Conservation (phyloP, 129 eudicot genomes). For the Gnaphalium uliginosum region DNA sequence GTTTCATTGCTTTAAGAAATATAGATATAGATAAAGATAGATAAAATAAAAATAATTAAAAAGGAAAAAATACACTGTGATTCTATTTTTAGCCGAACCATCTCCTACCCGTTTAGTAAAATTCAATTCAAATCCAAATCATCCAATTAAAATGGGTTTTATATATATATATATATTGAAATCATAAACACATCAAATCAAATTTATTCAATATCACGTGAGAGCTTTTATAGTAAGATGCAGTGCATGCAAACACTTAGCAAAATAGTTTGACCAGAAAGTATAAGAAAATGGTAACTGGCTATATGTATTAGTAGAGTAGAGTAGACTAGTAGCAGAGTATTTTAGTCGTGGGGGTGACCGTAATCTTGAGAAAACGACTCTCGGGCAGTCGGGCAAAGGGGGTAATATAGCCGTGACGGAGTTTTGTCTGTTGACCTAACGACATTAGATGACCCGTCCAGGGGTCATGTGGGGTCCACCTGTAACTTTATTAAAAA, state of each 20-base stretch:
- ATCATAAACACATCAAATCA: no score
- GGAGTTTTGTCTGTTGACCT: constrained; percentile 37
- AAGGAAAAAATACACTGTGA: no score
- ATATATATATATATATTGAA: no score
- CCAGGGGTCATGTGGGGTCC: constrained; percentile 24
- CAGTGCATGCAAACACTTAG: neutral
- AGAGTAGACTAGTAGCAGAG: neutral
- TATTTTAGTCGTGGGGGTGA: constrained; percentile 17
- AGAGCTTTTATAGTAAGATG: neutral
- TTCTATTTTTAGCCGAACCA: no score
- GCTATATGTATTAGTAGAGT: neutral
- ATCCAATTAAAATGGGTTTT: no score
- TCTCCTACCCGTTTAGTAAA: no score
- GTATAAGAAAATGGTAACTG: neutral
- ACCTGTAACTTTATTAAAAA: neutral
- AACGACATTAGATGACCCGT: constrained; percentile 34
- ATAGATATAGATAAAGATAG: no score
- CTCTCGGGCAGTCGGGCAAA: neutral
- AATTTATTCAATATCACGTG: neutral
- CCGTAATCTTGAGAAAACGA: neutral
- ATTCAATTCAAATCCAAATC: no score
- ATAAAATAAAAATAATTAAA: no score
- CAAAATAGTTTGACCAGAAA: neutral
- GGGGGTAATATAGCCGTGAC: constrained; percentile 23
- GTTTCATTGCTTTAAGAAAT: no score